Conservation (phyloP, 1,284 basidiomycete genomes). For the Cryptococcus sp. region DNA sequence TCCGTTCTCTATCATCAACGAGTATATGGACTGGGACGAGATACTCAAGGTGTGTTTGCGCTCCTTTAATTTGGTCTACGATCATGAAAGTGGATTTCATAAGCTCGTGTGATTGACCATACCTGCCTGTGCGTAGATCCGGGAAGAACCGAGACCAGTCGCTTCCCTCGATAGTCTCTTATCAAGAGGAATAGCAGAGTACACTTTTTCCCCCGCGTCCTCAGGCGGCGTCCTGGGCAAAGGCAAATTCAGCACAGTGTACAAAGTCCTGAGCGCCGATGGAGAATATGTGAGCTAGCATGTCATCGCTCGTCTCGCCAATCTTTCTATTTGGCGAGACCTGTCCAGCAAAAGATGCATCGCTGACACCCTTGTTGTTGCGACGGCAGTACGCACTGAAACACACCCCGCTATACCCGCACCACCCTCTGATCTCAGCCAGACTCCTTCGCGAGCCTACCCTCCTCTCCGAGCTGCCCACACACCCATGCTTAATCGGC, state of each 20-base stretch:
- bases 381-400: conserved; percentile 58
- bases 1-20: no score
- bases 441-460: conserved; percentile 60
- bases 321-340: not conserved
- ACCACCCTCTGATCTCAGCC: conserved; percentile 61
- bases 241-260: conserved; percentile 58
- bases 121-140: not conserved
- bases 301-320: not conserved
- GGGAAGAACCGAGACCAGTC: conserved; percentile 13
- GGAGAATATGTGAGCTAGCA: conserved; percentile 41
- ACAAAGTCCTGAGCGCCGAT: conserved; percentile 47
- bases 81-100: not conserved
- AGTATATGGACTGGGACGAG: conserved; percentile 14
- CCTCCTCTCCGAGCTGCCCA: conserved; percentile 59
- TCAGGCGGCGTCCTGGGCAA: conserved; percentile 52
- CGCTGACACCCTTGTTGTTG: not conserved
- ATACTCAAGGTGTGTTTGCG: conserved; percentile 1
- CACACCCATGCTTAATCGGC: conserved; percentile 60
- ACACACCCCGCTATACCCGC: conserved; percentile 61
- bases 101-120: not conserved
- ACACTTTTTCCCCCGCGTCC: conserved; percentile 44
- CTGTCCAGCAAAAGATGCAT: no score
- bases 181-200: conserved; percentile 52
- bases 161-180: conserved; percentile 49
- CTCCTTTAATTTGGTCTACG: not conserved